Base-by-base conservation (phyloP, 2,329 filamentous ascomycete genomes). In the Pseudogymnoascus sp. region DNA sequence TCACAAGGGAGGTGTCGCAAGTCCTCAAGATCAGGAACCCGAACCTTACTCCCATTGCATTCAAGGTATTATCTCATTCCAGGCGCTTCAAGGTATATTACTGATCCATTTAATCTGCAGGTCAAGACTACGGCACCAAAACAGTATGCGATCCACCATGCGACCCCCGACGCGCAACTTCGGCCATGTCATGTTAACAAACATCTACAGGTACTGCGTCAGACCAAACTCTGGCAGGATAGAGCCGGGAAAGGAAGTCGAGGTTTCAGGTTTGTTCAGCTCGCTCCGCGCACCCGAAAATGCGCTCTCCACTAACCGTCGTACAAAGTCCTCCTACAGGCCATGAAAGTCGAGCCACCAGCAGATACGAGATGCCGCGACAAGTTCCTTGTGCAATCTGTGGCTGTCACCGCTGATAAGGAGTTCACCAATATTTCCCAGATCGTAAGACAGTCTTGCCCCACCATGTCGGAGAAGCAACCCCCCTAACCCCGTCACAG, bases 61-160 rank as follows among this genome's bases (percentile, higher is more conserved):
- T 89, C 79, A 89, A 89, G 83, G 85, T 88, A 80, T 66, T 78
- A 64, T 35, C 31, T 68, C 62, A 53, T 31, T 38, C 7, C 10
- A 33, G n/a, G 33, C 12, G 11, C n/a, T 44, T 21, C 60, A 25
- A n/a, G 47, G 14, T 10, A 23, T 65, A 47, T 74, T 77, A 67
- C 76, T 70, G 4, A 40, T 8, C 50, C 23, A 50, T 60, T 64
- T 40, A 35, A 31, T 42, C 35, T 67, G 44, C 70, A 96, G 92
- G 94, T 99, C 77, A 99, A 99, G 86, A 99, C 94, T 59, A 99
- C 94, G 67, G 94, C 94, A 60, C 94, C 94, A 35, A 97, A 97
- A 80, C 94, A 97, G 93, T 99, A 90, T 73, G 89, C 69, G 65
- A 40, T 35, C 66, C 64, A 61, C 66, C 64, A 62, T 67, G 66